A percentile compares a stretch with the other conserved stretches of the same genome.
Evolutionary conservation across 208 protist species (phyloP).

Genomic region (Leishmania lainsoni): DNA sequence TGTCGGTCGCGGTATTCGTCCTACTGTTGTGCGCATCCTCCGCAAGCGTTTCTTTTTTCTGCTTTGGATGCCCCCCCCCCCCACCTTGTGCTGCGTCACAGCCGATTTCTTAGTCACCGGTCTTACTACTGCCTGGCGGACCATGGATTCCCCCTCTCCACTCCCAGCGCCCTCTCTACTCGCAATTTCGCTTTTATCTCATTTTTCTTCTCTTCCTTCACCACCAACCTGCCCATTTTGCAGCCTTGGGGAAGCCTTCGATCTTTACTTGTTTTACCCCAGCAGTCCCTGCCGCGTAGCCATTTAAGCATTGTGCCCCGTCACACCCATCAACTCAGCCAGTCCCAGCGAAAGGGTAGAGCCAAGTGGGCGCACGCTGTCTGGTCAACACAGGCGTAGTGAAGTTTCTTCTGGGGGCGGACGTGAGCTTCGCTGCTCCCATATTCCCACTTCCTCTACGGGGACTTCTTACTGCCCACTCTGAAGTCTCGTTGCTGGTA

Average conservation of each 20-base stretch:
- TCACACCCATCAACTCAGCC: background rate
- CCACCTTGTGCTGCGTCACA: background rate
- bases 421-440: background rate
- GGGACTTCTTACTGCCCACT: background rate
- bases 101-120: background rate
- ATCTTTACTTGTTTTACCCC: background rate
- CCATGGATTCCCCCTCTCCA: background rate
- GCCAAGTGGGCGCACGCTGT: background rate
- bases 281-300: background rate
- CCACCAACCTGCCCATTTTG: background rate
- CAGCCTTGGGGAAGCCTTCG: background rate
- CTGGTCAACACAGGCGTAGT: background rate
- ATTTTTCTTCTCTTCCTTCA: background rate
- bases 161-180: background rate
- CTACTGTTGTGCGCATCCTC: background rate
- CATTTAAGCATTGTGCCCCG: background rate
- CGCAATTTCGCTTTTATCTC: background rate
- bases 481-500: background rate
- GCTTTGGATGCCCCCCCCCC: background rate
- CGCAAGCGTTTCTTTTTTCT: background rate
- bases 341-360: too few species aligned
- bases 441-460: background rate
- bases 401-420: background rate
- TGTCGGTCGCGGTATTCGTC: background rate
- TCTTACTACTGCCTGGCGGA: background rate